phyloP scores from a whole-genome alignment of 768 basidiomycete species.

The Rhodosporidiobolus odoratus region DNA sequence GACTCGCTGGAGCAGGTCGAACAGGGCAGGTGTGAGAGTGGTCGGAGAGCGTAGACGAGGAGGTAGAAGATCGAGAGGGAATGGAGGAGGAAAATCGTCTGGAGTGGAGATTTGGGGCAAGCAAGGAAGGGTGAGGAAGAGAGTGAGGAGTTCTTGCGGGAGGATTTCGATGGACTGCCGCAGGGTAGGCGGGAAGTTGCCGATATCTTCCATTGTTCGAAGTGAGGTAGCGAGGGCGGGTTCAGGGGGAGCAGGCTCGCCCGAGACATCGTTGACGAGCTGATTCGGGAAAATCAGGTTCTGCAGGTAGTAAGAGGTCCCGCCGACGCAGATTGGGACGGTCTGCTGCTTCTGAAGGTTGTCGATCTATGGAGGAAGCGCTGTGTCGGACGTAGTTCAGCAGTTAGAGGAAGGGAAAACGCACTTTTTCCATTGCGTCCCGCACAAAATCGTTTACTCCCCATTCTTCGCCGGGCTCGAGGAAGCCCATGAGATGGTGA shows the following conservation, averaged over 20 bases:
- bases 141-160: constrained; percentile 32
- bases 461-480: constrained; percentile 79
- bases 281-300: constrained; percentile 85
- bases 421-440: constrained; percentile 70
- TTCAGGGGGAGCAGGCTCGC: neutral
- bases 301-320: constrained; percentile 96
- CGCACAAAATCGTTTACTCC: constrained; percentile 79
- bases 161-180: constrained; percentile 28
- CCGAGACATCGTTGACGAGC: constrained; percentile 47
- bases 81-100: constrained; percentile 26
- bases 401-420: constrained; percentile 42
- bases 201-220: constrained; percentile 4
- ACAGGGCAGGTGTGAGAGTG: constrained; percentile 46
- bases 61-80: constrained; percentile 36
- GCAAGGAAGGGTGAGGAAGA: constrained; percentile 37
- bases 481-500: constrained; percentile 84
- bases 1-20: constrained; percentile 61
- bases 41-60: constrained; percentile 14
- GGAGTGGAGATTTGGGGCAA: constrained; percentile 38
- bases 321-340: constrained; percentile 86
- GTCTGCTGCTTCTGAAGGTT: constrained; percentile 60
- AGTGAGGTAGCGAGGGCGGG: constrained; percentile 1
- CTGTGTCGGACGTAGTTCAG: fast-evolving
- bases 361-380: constrained; percentile 56
- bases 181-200: constrained; percentile 26